Conservation (phyloP, 495 filamentous ascomycete species). For the Neurospora sp. region DNA sequence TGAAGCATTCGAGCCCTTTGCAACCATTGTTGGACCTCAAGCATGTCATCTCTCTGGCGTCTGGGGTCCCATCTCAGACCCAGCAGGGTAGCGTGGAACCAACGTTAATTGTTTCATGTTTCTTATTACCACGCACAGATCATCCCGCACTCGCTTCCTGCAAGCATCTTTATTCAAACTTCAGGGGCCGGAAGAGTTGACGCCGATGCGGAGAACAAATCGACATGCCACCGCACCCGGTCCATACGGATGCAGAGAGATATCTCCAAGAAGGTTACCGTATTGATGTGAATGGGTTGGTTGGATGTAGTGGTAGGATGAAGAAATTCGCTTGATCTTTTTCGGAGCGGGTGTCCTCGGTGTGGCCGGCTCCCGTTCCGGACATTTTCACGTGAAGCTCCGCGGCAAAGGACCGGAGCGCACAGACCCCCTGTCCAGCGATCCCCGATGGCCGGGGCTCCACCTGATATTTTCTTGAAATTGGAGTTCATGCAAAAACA, state of each 20-base stretch:
- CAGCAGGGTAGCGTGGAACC: neutral
- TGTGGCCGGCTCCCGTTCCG: neutral
- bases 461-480: neutral
- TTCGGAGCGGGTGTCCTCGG: neutral
- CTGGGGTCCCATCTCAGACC: neutral
- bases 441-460: neutral
- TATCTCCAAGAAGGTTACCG: neutral
- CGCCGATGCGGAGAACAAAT: neutral
- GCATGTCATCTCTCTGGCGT: neutral
- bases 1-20: neutral
- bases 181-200: neutral
- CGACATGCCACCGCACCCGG: neutral
- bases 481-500: neutral
- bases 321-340: neutral
- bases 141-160: slow-evolving; percentile 2
- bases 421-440: neutral
- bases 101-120: slow-evolving; percentile 8
- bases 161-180: neutral
- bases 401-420: neutral
- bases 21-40: neutral
- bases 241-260: neutral
- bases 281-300: neutral
- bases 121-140: slow-evolving; percentile 4
- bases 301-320: neutral
- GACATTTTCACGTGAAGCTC: neutral